Conservation (phyloP, 371 early-diverging fungal species). For the Mortierella sp. region DNA sequence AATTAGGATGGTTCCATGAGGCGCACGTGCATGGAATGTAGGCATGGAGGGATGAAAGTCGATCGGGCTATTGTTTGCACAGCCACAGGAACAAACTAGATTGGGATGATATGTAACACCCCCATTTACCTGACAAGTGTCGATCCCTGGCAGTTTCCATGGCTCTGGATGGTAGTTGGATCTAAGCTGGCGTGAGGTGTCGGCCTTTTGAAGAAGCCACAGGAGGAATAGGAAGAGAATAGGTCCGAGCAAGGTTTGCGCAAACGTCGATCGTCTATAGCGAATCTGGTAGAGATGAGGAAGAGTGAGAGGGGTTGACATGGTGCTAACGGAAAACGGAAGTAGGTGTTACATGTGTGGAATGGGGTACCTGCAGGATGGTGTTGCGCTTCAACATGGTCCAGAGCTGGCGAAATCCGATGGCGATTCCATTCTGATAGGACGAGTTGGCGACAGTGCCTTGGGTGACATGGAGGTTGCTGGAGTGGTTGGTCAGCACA, state of each 20-base stretch:
- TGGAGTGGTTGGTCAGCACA: background rate
- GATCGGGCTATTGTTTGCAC: background rate
- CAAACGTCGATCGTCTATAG: constrained; percentile 65
- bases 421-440: constrained; percentile 25
- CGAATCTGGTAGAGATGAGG: constrained; percentile 42
- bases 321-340: background rate
- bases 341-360: background rate
- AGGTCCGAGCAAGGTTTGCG: constrained; percentile 71
- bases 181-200: constrained; percentile 58
- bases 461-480: constrained; percentile 4
- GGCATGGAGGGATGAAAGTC: background rate
- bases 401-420: constrained; percentile 60
- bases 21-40: background rate
- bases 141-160: constrained; percentile 62
- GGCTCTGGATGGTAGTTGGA: constrained; percentile 61
- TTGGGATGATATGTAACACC: no score
- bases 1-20: background rate
- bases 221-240: constrained; percentile 72
- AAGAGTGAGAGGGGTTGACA: background rate
- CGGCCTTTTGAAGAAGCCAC: constrained; percentile 69
- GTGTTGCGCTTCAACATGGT: constrained; percentile 75
- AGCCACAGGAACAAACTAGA: no score
- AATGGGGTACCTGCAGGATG: constrained; percentile 64
- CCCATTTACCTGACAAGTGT: constrained; percentile 61
- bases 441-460: constrained; percentile 14